phyloP scores from a whole-genome alignment of 2,329 filamentous ascomycete genomes.

The Aspergillus tanneri region DNA sequence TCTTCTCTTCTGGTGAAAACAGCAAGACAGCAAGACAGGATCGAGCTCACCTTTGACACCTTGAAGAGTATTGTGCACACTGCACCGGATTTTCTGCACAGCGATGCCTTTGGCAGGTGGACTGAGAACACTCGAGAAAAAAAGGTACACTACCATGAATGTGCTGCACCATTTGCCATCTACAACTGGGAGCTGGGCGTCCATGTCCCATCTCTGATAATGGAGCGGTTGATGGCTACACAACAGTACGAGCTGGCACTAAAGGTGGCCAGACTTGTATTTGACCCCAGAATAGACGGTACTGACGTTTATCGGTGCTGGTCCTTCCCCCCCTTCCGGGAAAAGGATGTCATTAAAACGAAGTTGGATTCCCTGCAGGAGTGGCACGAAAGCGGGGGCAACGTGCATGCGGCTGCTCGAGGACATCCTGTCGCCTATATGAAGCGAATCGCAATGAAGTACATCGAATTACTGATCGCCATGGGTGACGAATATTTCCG shows the following conservation, averaged over 20 bases:
- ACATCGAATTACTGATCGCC: constrained; percentile 2
- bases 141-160: neutral
- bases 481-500: neutral
- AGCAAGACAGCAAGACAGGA: no score
- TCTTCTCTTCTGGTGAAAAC: no score
- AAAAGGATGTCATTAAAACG: neutral
- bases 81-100: neutral
- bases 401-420: neutral
- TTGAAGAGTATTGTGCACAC: no score
- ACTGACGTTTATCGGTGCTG: neutral
- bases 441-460: constrained; percentile 4
- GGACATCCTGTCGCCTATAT: constrained; percentile 1
- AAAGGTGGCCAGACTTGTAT: neutral
- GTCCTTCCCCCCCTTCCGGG: constrained; percentile 3
- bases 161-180: neutral
- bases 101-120: neutral
- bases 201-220: neutral
- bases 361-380: neutral
- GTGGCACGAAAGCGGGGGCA: neutral
- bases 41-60: no score
- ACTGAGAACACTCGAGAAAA: neutral
- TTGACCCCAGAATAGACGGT: neutral
- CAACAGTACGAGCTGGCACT: constrained; percentile 5
- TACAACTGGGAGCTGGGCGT: constrained; percentile 5
- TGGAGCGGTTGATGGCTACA: constrained; percentile 4